Conservation (phyloP, 202 grass and related monocot species). For the Musa balbisiana region DNA sequence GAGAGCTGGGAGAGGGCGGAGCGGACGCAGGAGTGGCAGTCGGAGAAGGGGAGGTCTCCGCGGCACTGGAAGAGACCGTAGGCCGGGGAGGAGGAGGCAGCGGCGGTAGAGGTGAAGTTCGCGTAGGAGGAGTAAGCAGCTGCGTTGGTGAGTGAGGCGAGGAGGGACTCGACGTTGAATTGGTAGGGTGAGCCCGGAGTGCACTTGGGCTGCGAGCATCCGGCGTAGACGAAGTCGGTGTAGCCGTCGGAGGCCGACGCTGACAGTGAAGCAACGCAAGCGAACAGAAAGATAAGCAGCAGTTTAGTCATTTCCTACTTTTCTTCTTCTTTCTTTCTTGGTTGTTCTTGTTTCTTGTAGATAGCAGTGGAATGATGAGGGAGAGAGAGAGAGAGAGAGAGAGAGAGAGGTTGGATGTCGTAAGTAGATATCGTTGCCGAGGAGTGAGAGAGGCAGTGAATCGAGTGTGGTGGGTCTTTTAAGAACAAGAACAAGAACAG, state of each 20-base stretch:
- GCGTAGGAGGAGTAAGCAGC: neutral
- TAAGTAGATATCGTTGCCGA: too few species aligned
- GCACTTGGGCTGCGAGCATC: neutral
- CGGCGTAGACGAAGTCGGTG: neutral
- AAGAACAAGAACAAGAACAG: too few species aligned
- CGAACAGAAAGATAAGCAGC: neutral
- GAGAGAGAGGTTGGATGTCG: too few species aligned
- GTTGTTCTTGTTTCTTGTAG: too few species aligned
- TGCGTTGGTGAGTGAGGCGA: neutral
- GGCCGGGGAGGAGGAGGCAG: neutral
- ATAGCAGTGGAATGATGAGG: too few species aligned
- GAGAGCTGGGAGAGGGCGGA: neutral
- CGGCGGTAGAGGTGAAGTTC: neutral
- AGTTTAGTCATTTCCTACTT: too few species aligned
- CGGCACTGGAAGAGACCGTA: conserved; percentile 11
- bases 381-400: too few species aligned
- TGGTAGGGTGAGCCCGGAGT: neutral
- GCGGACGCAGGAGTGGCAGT: conserved; percentile 3
- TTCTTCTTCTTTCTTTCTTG: too few species aligned
- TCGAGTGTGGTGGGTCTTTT: too few species aligned
- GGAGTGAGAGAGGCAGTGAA: too few species aligned
- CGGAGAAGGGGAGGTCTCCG: neutral
- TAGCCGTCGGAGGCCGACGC: neutral
- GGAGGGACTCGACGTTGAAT: neutral
- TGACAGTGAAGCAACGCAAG: neutral